Base-by-base conservation (phyloP, 2,329 filamentous ascomycete species). In the Biscogniauxia sp. region DNA sequence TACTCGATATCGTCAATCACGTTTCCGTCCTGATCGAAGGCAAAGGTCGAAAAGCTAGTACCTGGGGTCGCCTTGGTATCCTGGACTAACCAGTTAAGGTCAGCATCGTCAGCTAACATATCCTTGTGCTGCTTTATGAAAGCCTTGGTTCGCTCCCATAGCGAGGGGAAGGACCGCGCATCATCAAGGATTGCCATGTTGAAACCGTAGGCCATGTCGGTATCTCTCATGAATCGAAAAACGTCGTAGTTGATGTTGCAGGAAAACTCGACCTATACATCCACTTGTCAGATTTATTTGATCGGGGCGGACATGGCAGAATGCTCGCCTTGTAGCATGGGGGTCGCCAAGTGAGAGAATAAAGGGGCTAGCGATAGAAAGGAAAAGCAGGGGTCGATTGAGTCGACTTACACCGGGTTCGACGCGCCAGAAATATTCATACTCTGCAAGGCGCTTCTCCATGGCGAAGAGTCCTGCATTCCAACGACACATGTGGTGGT, bases 221-320 rank as follows among this genome's bases (percentile, higher is more conserved):
- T 86, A 70, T 96, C 91, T 64, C 87, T 82, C 91, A 96, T 94
- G 79, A 88, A 93, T 53, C 87, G 85, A 78, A 96, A 96, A 28
- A 95, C 86, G 70, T 96, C 92, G 71, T 96, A 95, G 72, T 92
- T 87, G 64, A 96, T 84, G 63, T 84, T 75, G 62, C 83, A 84
- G 60, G 78, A 80, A 65, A 84, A 84, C 52, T 82, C 77, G 5
- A 83, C 78, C 82, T 85, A 59, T 26, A n/a, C n/a, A 41, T 23
- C 7, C 53, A 17, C 56, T 69, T 51, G 66, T 69, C 50, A 70
- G 63, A 52, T 49, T 2, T 9, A 28, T 28, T 23, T 20, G 11
- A 6, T 28, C 20, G 5, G 5, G 3, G n/a, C 13, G 5, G 3
- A 19, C 13, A 15, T 20, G 52, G 52, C 7, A 15, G 17, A 13